Evolutionary conservation across 257 asterid species (phyloP).

Genomic region (Vinca minor): DNA sequence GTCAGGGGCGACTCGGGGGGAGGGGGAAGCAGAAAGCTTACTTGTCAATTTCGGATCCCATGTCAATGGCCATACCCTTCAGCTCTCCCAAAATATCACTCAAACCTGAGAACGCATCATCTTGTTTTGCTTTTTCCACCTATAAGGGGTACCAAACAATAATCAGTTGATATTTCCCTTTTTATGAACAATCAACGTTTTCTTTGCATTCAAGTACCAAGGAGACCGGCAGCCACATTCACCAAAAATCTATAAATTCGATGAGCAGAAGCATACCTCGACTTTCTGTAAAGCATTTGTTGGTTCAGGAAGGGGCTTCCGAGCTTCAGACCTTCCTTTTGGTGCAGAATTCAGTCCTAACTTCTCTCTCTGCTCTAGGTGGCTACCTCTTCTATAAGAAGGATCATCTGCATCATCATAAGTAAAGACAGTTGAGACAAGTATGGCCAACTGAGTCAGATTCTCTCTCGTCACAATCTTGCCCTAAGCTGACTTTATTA

Average conservation of each 20-base stretch:
- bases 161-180: slow-evolving; percentile 1
- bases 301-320: slow-evolving; percentile 52
- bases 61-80: slow-evolving; percentile 43
- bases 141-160: slow-evolving; percentile 6
- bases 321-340: slow-evolving; percentile 36
- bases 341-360: slow-evolving; percentile 67
- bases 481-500: slow-evolving; percentile 3
- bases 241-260: neutral
- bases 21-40: neutral
- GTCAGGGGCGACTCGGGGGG: too few species aligned
- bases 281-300: slow-evolving; percentile 72
- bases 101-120: slow-evolving; percentile 35
- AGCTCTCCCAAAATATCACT: slow-evolving; percentile 38
- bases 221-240: neutral
- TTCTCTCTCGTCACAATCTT: slow-evolving; percentile 1
- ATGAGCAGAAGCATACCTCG: slow-evolving; percentile 41
- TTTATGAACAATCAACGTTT: neutral
- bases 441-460: slow-evolving; percentile 13
- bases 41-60: slow-evolving; percentile 43
- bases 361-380: slow-evolving; percentile 81
- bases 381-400: slow-evolving; percentile 56
- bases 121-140: slow-evolving; percentile 40
- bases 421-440: slow-evolving; percentile 16
- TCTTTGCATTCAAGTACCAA: neutral
- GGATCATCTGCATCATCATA: slow-evolving; percentile 52